Conservation (phyloP, 1,139 yeast genomes). For the Zygosaccharomyces sapae region DNA sequence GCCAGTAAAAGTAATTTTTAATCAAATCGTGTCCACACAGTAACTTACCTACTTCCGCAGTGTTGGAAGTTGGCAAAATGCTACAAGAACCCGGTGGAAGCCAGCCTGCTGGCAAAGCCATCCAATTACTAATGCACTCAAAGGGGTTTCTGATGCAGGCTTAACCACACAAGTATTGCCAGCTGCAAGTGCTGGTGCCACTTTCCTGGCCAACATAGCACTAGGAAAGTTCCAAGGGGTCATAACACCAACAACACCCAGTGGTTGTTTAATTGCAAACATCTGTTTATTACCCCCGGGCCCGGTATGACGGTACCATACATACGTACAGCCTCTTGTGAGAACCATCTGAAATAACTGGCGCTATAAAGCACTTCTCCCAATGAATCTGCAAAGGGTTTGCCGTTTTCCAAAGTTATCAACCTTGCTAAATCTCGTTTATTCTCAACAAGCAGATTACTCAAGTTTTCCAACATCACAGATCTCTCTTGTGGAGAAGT, state of each 20-base stretch:
- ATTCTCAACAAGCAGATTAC: slow-evolving; percentile 34
- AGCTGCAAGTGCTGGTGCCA: slow-evolving; percentile 62
- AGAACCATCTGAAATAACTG: slow-evolving; percentile 41
- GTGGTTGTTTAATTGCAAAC: slow-evolving; percentile 52
- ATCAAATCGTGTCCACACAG: slow-evolving; percentile 17
- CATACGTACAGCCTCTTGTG: slow-evolving; percentile 41
- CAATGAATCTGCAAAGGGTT: slow-evolving; percentile 37
- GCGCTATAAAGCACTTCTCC: slow-evolving; percentile 40
- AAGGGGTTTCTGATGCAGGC: slow-evolving; percentile 62
- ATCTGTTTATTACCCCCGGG: slow-evolving; percentile 19
- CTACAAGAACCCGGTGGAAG: slow-evolving; percentile 59
- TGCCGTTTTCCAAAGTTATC: slow-evolving; percentile 39
- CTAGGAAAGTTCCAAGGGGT: slow-evolving; percentile 71
- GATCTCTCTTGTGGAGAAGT: slow-evolving; percentile 44
- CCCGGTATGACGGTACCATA: slow-evolving; percentile 37
- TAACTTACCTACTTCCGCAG: slow-evolving; percentile 47
- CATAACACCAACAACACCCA: slow-evolving; percentile 63
- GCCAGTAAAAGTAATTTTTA: slow-evolving; percentile 51
- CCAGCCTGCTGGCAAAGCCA: slow-evolving; percentile 54
- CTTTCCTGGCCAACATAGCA: slow-evolving; percentile 62
- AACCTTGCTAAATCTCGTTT: slow-evolving; percentile 37
- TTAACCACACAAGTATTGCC: slow-evolving; percentile 63
- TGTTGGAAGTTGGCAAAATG: slow-evolving; percentile 56
- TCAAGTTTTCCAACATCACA: slow-evolving; percentile 38
- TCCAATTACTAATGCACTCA: slow-evolving; percentile 54